phyloP scores from a whole-genome alignment of 2,329 filamentous ascomycete species.

The Colletotrichum melonis region DNA sequence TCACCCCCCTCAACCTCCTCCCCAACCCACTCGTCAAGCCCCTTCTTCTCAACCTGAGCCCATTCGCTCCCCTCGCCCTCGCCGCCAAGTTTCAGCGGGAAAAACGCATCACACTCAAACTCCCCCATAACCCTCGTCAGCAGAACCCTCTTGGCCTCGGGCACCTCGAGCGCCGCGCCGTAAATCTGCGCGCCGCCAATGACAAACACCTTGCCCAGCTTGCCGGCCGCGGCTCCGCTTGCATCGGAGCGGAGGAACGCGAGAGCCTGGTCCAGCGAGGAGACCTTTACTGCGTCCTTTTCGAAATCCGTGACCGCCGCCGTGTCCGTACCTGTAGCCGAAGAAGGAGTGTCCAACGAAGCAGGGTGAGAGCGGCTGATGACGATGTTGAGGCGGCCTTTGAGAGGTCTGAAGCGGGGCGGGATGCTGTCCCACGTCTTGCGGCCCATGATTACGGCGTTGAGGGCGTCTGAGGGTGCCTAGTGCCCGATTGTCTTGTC shows the following conservation, averaged over 20 bases:
- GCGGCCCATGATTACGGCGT: slow-evolving; percentile 95
- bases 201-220: slow-evolving; percentile 76
- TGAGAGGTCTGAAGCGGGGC: slow-evolving; percentile 79
- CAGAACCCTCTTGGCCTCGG: slow-evolving; percentile 71
- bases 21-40: slow-evolving; percentile 73
- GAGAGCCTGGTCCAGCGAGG: slow-evolving; percentile 70
- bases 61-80: slow-evolving; percentile 19
- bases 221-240: slow-evolving; percentile 29
- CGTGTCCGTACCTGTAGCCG: neutral
- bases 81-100: slow-evolving; percentile 68
- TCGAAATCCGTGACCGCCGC: slow-evolving; percentile 32
- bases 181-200: slow-evolving; percentile 95
- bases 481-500: neutral
- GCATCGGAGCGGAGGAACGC: slow-evolving; percentile 54
- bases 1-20: slow-evolving; percentile 68
- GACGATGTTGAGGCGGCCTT: slow-evolving; percentile 84
- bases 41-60: slow-evolving; percentile 49
- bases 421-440: slow-evolving; percentile 98
- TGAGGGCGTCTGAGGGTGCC: slow-evolving; percentile 54
- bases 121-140: slow-evolving; percentile 75
- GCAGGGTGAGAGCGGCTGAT: slow-evolving; percentile 68
- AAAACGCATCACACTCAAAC: slow-evolving; percentile 82
- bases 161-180: slow-evolving; percentile 70
- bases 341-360: slow-evolving; percentile 8
- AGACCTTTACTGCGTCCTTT: slow-evolving; percentile 67